Conservation (phyloP, 345 rosid species). For the Viola odorata region DNA sequence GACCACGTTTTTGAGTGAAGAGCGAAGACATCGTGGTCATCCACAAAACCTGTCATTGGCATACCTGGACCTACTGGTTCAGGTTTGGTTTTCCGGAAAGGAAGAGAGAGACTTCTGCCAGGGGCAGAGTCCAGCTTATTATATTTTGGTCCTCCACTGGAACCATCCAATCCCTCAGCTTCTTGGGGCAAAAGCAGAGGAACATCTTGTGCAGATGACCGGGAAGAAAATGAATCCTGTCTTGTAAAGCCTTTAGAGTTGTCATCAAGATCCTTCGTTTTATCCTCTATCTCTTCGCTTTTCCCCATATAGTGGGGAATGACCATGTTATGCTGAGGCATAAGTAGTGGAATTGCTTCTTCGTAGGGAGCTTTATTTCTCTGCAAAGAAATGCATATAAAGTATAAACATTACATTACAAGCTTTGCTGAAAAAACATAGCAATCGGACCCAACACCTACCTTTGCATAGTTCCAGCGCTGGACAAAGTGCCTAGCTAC, state of each 20-base stretch:
- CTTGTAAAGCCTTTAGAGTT: conserved; percentile 40
- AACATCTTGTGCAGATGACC: conserved; percentile 77
- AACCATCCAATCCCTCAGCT: conserved; percentile 47
- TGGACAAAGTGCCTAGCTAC: conserved; percentile 97
- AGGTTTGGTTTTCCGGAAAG: conserved; percentile 51
- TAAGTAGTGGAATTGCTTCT: conserved; percentile 90
- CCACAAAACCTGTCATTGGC: conserved; percentile 89
- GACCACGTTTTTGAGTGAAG: conserved; percentile 27
- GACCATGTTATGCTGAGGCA: conserved; percentile 99
- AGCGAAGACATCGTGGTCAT: conserved; percentile 46
- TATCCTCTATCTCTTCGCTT: conserved; percentile 42
- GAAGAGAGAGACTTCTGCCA: conserved; percentile 47
- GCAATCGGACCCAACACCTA: conserved; percentile 16
- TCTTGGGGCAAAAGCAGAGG: conserved; percentile 93
- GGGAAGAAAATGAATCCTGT: conserved; percentile 71
- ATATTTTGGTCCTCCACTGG: conserved; percentile 33
- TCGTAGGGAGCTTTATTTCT: conserved; percentile 93
- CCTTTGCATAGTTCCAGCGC: conserved; percentile 99
- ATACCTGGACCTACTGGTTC: conserved; percentile 48
- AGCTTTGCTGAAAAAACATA: conserved; percentile 6
- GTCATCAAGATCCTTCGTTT: conserved; percentile 41
- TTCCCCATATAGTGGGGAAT: conserved; percentile 92
- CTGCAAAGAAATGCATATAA: conserved; percentile 32
- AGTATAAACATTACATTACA: background rate
- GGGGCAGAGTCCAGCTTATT: conserved; percentile 33